A percentile compares a stretch with the other conserved stretches of the same genome.
Conservation (phyloP, 2,329 filamentous ascomycete species). For the Talaromyces marneffei region DNA sequence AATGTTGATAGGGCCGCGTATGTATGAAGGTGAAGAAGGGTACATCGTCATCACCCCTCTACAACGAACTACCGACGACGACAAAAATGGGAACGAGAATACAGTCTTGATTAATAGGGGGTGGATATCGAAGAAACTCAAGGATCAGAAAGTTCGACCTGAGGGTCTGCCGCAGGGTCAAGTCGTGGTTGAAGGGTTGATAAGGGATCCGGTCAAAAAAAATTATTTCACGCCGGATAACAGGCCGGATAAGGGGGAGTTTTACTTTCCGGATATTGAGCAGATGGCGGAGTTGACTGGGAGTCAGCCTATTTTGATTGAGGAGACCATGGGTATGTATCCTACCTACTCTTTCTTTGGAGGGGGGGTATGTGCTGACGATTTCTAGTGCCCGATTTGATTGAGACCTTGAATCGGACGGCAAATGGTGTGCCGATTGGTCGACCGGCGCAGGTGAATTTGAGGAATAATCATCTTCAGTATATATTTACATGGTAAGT, state of each 20-base stretch:
- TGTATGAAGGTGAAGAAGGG: slow-evolving; percentile 83
- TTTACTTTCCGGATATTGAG: slow-evolving; percentile 89
- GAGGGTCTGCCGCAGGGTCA: slow-evolving; percentile 63
- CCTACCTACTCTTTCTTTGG: not conserved
- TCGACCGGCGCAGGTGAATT: slow-evolving; percentile 77
- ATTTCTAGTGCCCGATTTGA: slow-evolving; percentile 64
- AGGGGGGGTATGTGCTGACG: not conserved
- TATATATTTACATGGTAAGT: slow-evolving; percentile 98
- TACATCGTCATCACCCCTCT: slow-evolving; percentile 89
- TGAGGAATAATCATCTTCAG: slow-evolving; percentile 94
- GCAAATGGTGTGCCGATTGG: slow-evolving; percentile 84
- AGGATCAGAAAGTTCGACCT: slow-evolving; percentile 56
- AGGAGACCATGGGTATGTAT: slow-evolving; percentile 79
- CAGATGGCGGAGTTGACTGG: slow-evolving; percentile 83
- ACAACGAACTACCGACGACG: slow-evolving; percentile 50
- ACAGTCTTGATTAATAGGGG: slow-evolving; percentile 84
- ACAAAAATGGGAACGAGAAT: slow-evolving; percentile 40
- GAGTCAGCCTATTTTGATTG: slow-evolving; percentile 87
- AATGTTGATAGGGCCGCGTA: slow-evolving; percentile 89
- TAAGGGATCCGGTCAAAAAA: slow-evolving; percentile 90
- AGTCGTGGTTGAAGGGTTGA: slow-evolving; percentile 73
- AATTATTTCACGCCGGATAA: slow-evolving; percentile 97
- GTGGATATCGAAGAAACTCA: slow-evolving; percentile 78
- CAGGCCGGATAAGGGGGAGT: slow-evolving; percentile 72
- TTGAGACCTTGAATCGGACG: slow-evolving; percentile 69